A percentile compares a stretch with the other conserved stretches of the same genome.
Conservation (phyloP, 2,329 filamentous ascomycete genomes). For the Herpotrichia juniperi region DNA sequence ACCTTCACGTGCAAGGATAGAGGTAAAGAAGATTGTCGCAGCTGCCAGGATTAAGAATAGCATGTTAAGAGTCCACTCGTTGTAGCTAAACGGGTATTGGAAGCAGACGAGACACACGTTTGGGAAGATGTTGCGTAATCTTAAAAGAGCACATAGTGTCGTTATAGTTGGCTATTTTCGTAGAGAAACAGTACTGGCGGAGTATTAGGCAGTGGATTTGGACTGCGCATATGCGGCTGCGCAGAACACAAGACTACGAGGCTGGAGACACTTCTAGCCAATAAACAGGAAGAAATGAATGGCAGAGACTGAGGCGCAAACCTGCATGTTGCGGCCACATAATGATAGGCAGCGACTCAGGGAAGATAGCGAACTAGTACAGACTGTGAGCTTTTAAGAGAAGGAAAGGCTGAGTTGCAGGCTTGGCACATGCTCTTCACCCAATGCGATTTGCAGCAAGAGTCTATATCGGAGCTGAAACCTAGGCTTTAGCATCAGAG, state of each 20-base stretch:
- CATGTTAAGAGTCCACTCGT: conserved; percentile 2
- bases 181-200: not conserved
- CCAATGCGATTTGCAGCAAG: conserved; percentile 8
- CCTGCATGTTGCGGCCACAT: not conserved
- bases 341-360: not conserved
- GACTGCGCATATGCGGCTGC: not conserved
- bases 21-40: not conserved
- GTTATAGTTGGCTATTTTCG: no score
- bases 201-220: not conserved
- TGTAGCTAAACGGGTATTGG: not conserved
- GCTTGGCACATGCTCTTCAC: not conserved
- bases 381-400: not conserved
- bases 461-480: conserved; percentile 4
- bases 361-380: not conserved
- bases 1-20: conserved; percentile 3
- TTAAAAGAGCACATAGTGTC: no score
- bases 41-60: not conserved
- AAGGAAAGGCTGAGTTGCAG: conserved; percentile 1
- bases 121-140: no score
- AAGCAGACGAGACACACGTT: not conserved
- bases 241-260: not conserved
- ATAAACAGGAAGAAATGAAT: not conserved
- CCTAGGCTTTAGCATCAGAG: conserved; percentile 2
- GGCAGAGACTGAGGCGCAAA: not conserved
- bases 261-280: not conserved